Percentiles rank a stretch among this genome's conserved stretches.
phyloP scores from a whole-genome alignment of 495 filamentous ascomycete species.

The Annulohypoxylon moriforme region DNA sequence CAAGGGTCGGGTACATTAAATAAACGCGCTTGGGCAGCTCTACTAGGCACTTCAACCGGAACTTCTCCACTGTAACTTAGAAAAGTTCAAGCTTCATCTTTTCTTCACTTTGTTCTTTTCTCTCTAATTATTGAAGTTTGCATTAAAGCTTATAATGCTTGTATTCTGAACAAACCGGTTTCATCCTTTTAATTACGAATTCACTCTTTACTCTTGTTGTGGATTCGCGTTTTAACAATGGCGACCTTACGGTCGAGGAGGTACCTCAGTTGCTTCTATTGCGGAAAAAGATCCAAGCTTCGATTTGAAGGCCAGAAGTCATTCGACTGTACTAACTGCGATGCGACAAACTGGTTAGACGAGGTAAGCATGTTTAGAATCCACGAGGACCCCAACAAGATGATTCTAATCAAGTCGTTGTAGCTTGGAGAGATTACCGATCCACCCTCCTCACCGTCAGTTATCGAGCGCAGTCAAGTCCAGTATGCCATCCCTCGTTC shows the following conservation, averaged over 20 bases:
- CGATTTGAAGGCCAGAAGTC: constrained; percentile 62
- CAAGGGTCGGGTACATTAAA: background rate
- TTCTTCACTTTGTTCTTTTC: background rate
- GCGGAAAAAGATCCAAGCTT: constrained; percentile 69
- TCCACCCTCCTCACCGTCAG: constrained; percentile 70
- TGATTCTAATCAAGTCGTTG: constrained; percentile 20
- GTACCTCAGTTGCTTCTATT: constrained; percentile 79
- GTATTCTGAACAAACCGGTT: background rate
- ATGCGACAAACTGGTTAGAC: constrained; percentile 86
- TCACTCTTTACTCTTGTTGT: constrained; percentile 3
- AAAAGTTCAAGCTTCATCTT: constrained; percentile 14
- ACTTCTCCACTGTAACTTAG: constrained; percentile 22
- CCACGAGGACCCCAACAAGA: background rate
- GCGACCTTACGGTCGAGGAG: constrained; percentile 53
- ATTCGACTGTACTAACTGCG: constrained; percentile 79
- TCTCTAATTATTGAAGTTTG: background rate
- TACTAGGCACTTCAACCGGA: background rate
- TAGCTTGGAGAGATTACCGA: constrained; percentile 89
- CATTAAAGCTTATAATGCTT: background rate
- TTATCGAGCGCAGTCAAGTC: constrained; percentile 47
- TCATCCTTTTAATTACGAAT: constrained; percentile 9
- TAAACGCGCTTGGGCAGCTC: constrained; percentile 19
- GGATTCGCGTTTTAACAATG: constrained; percentile 29
- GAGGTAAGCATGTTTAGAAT: constrained; percentile 53
- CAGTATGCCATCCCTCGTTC: constrained; percentile 56